A percentile compares a stretch with the other conserved stretches of the same genome.
phyloP scores from a whole-genome alignment of 2,329 filamentous ascomycete genomes.

The Pyrenophora tritici-repentis region DNA sequence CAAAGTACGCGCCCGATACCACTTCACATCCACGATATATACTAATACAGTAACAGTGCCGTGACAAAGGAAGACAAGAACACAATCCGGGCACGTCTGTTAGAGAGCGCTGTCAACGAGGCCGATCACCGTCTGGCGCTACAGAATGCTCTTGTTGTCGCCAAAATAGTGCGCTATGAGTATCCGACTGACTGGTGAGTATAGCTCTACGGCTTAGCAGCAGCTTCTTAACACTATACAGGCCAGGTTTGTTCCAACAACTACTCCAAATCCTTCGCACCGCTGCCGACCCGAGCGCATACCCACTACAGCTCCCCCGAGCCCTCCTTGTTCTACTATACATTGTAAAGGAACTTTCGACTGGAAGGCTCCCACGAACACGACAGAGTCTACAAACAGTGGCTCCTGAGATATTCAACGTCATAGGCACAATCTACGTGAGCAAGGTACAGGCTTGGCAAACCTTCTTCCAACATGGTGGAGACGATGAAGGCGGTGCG shows the following conservation, averaged over 20 bases:
- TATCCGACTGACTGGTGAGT: conserved; percentile 81
- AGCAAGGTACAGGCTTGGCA: conserved; percentile 74
- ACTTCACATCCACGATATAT: neutral
- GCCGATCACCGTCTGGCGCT: conserved; percentile 75
- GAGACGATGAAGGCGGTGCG: conserved; percentile 63
- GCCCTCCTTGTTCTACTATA: conserved; percentile 78
- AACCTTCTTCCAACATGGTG: conserved; percentile 61
- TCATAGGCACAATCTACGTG: conserved; percentile 78
- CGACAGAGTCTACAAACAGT: conserved; percentile 77
- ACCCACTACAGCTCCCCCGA: conserved; percentile 70
- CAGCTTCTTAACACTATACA: conserved; percentile 23
- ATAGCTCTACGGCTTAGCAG: neutral
- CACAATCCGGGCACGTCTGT: conserved; percentile 73
- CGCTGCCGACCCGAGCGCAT: conserved; percentile 57
- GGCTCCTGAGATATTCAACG: conserved; percentile 81
- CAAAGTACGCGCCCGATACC: conserved; percentile 55
- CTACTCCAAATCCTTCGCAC: conserved; percentile 63
- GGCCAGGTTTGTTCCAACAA: conserved; percentile 49
- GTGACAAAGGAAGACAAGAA: conserved; percentile 73
- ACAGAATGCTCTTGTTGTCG: conserved; percentile 85
- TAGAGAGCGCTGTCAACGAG: conserved; percentile 79
- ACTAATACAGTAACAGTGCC: conserved; percentile 51
- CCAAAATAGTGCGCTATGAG: conserved; percentile 88
- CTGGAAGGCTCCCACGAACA: conserved; percentile 74
- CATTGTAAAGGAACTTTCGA: conserved; percentile 87